Base-by-base conservation (phyloP, 352 stramenopile genomes). In the Thalassiosira mediterranea region DNA sequence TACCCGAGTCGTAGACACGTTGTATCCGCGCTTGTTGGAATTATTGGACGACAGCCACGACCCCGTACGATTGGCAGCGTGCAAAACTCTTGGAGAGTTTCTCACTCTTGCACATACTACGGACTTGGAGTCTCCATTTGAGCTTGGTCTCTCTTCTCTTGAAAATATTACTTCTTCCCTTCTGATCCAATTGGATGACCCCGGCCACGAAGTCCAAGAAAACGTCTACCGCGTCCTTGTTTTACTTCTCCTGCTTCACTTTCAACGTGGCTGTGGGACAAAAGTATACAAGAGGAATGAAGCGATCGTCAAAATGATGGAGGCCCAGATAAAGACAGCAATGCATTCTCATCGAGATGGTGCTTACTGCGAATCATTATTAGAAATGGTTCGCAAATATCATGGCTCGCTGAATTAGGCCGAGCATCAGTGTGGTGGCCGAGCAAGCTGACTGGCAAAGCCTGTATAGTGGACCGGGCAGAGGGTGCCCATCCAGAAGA, bases 1-100 rank as follows among this genome's bases (percentile, higher is more conserved):
- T 57, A 28, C 52, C 1, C 17, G 37, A 40, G 32, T 53, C 19
- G 42, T 82, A 38, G 66, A 77, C 52, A 62, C 65, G 11, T 10
- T 77, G 0, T 54, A 69, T 11, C 47, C 61, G 44, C 44, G 60
- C 19, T 58, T 82, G 23, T 42, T 77, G 44, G 53, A 32, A 34
- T 19, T 82, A 26, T 47, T 82, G 23, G 73, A 82, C 53, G 73
- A 82, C 44, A 65, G 47, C 56, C 47, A 72, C 52, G 42, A 71
- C 32, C 59, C 65, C 29, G 60, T 76, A 8, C 54, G 73, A 40
- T 29, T 77, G 26, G 60, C 61, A 19, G 51, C 52, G 13, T 77
- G 65, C 29, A 49, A 13, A 8, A 44, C 65, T 23, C n/a, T 82
- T 17, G 57, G 63, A 42, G 15, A 28, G 19, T 73, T 70, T 34